Percentiles rank a stretch among this genome's conserved stretches.
These are phyloP conservation scores for Mikania micrantha DNA, from an alignment of 129 eudicot genomes.

Conservation along the genomic window DNA sequence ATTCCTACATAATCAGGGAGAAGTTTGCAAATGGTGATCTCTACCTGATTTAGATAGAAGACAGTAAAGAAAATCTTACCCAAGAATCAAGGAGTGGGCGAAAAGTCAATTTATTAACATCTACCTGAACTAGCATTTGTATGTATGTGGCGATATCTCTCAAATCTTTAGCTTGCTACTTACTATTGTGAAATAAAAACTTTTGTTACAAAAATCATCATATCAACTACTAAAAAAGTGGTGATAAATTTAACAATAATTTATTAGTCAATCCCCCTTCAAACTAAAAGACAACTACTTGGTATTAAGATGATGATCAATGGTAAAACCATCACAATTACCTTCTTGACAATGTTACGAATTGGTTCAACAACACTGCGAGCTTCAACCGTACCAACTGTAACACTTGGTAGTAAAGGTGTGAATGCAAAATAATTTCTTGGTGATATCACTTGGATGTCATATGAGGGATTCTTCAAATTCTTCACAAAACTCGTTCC, in stretches of 20 bases:
- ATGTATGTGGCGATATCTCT: neutral
- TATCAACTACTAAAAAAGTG: neutral
- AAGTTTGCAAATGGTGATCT: neutral
- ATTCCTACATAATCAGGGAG: neutral
- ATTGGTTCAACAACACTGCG: conserved; percentile 95
- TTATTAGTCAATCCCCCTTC: neutral
- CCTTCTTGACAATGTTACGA: conserved; percentile 71
- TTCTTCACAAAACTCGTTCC: conserved; percentile 88
- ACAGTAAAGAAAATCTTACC: neutral
- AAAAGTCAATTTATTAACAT: neutral
- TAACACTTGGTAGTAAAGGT: conserved; percentile 93
- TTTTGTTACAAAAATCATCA: neutral
- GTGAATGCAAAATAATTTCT: conserved; percentile 94
- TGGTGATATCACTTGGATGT: conserved; percentile 88
- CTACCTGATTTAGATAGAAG: neutral
- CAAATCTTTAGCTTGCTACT: neutral
- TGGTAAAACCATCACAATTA: neutral
- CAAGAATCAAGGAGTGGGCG: neutral
- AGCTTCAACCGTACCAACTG: conserved; percentile 85
- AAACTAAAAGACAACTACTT: neutral
- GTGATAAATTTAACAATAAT: too few relatives aligned
- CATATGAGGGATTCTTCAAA: conserved; percentile 70
- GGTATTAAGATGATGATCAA: neutral
- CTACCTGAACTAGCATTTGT: neutral
- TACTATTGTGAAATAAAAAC: neutral